These are phyloP conservation scores for Pezizomycotina sp. DNA, from an alignment of 2,329 filamentous ascomycete genomes.

Conservation along the genomic window DNA sequence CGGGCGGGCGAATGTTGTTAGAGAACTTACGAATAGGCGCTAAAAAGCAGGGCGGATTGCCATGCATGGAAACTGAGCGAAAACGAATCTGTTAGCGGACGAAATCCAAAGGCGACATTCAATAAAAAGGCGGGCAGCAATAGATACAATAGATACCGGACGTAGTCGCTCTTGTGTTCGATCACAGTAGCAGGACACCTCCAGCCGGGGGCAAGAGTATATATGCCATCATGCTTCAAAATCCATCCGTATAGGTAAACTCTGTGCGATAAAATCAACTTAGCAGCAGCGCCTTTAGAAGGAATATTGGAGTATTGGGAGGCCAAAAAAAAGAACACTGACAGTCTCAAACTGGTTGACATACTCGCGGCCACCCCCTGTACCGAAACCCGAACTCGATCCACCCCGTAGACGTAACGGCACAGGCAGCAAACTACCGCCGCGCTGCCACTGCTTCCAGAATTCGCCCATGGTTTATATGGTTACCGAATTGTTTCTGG, in stretches of 20 bases:
- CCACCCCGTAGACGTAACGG: too few relatives aligned
- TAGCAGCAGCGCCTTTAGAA: neutral
- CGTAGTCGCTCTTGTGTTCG: constrained; percentile 93
- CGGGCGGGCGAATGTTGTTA: neutral
- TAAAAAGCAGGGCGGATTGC: constrained; percentile 77
- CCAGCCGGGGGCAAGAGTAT: constrained; percentile 69
- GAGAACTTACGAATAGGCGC: constrained; percentile 42
- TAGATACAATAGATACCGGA: constrained; percentile 44
- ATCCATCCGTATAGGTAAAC: constrained; percentile 40
- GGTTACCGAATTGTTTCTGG: too few relatives aligned
- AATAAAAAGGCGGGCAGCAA: neutral
- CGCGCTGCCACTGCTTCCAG: too few relatives aligned
- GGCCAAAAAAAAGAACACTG: neutral
- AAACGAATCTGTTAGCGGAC: constrained; percentile 10
- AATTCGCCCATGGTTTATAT: too few relatives aligned
- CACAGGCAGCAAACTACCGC: too few relatives aligned
- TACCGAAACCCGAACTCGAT: too few relatives aligned
- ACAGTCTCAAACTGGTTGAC: constrained; percentile 71
- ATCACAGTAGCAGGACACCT: constrained; percentile 65
- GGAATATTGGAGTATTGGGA: neutral
- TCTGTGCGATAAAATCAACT: neutral
- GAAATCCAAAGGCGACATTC: constrained; percentile 1
- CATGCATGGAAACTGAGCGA: constrained; percentile 72
- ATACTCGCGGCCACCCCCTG: constrained; percentile 36
- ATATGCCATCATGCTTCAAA: constrained; percentile 88